These are phyloP conservation scores for Bretschneidera sinensis DNA, from an alignment of 345 rosid species.

Conservation along the genomic window DNA sequence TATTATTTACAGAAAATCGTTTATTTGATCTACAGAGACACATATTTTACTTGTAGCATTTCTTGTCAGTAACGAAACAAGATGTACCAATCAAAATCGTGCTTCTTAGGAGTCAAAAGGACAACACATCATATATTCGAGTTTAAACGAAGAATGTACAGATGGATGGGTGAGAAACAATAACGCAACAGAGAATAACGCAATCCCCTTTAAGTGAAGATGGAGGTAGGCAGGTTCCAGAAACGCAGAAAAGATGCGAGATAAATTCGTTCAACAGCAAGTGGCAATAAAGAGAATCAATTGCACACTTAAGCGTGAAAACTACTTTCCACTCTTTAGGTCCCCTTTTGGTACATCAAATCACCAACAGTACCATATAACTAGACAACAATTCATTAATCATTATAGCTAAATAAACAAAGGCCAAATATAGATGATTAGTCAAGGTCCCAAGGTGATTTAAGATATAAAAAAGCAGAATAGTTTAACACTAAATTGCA, in stretches of 20 bases:
- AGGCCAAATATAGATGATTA: background rate
- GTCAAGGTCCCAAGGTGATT: background rate
- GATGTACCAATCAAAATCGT: background rate
- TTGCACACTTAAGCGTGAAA: background rate
- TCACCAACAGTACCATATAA: conserved; percentile 4
- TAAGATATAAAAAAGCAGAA: background rate
- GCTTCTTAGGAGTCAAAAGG: background rate
- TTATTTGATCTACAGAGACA: background rate
- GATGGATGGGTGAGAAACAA: conserved; percentile 1
- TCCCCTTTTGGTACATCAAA: conserved; percentile 7
- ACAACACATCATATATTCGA: background rate
- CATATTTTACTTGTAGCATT: background rate
- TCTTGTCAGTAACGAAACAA: background rate
- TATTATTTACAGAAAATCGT: background rate
- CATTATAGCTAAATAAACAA: no score
- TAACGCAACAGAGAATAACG: background rate
- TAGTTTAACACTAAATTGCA: background rate
- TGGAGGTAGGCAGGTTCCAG: background rate
- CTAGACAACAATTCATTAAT: no score
- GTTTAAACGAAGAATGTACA: background rate
- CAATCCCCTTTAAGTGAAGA: background rate
- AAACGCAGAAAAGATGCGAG: conserved; percentile 4
- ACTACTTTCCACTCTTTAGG: background rate
- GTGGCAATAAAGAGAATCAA: conserved; percentile 1
- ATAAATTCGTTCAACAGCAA: conserved; percentile 2